Evolutionary conservation across 495 filamentous ascomycete genomes (phyloP).

Genomic region (Penicillium angulare): DNA sequence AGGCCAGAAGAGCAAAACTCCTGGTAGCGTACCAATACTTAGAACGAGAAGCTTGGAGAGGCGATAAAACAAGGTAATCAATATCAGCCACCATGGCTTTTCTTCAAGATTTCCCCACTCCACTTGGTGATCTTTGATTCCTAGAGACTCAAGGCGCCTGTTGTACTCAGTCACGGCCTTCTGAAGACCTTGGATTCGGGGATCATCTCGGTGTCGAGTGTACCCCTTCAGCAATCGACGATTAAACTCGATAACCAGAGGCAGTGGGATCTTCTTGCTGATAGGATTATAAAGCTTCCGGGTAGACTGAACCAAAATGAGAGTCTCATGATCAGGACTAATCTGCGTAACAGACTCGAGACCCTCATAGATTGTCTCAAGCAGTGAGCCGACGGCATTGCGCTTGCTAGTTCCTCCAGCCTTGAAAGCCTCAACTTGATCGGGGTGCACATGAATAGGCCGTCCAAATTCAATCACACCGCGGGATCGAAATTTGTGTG

Average conservation of each 20-base stretch:
- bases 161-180: conserved; percentile 84
- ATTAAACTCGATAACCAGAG: conserved; percentile 93
- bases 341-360: conserved; percentile 88
- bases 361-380: conserved; percentile 81
- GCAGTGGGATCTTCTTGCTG: conserved; percentile 88
- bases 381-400: conserved; percentile 73
- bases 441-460: conserved; percentile 75
- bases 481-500: conserved; percentile 95
- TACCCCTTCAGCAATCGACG: conserved; percentile 87
- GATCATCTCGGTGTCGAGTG: conserved; percentile 84
- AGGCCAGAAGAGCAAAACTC: conserved; percentile 80
- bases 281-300: conserved; percentile 88
- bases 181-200: conserved; percentile 72
- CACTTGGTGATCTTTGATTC: conserved; percentile 91
- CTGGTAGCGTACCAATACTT: conserved; percentile 80
- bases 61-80: conserved; percentile 76
- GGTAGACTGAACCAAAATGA: conserved; percentile 95
- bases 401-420: conserved; percentile 64
- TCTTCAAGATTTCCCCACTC: conserved; percentile 73
- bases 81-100: conserved; percentile 62
- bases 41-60: conserved; percentile 70
- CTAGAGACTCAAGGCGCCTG: conserved; percentile 74
- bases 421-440: conserved; percentile 81
- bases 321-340: conserved; percentile 89
- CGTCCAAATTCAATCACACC: conserved; percentile 93